phyloP scores from a whole-genome alignment of 2,329 filamentous ascomycete species.

The Phoma sp. region DNA sequence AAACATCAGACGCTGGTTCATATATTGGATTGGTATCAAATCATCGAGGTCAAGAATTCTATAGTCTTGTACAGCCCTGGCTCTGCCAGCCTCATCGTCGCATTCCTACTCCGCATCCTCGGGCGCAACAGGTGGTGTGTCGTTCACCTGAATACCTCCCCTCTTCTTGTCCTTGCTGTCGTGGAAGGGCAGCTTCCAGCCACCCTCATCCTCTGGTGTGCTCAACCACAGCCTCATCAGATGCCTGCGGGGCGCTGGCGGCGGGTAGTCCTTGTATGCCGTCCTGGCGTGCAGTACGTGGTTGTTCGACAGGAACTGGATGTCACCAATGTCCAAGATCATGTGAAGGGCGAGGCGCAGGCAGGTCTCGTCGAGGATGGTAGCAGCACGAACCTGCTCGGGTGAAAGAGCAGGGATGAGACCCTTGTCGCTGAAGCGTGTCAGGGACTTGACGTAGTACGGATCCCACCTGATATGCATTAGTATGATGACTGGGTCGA shows the following conservation, averaged over 20 bases:
- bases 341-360: slow-evolving; percentile 78
- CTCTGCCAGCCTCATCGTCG: neutral
- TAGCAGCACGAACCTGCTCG: slow-evolving; percentile 71
- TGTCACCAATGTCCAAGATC: slow-evolving; percentile 84
- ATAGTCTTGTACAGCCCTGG: slow-evolving; percentile 1
- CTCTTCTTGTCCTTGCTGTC: slow-evolving; percentile 85
- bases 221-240: slow-evolving; percentile 85
- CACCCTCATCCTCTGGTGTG: slow-evolving; percentile 80
- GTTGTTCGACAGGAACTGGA: slow-evolving; percentile 83
- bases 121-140: slow-evolving; percentile 75
- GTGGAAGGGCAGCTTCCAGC: slow-evolving; percentile 83
- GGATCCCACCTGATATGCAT: slow-evolving; percentile 70
- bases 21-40: slow-evolving; percentile 9
- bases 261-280: slow-evolving; percentile 74
- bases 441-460: slow-evolving; percentile 80
- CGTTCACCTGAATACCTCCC: slow-evolving; percentile 85
- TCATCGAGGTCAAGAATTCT: slow-evolving; percentile 4
- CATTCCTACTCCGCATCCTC: slow-evolving; percentile 73
- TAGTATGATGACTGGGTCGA: slow-evolving; percentile 8
- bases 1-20: slow-evolving; percentile 1
- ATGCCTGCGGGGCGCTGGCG: slow-evolving; percentile 74
- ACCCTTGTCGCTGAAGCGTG: slow-evolving; percentile 74
- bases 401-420: slow-evolving; percentile 74
- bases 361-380: slow-evolving; percentile 78
- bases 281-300: slow-evolving; percentile 84